phyloP scores from a whole-genome alignment of 208 protist species.

The Acanthamoeba sp. region DNA sequence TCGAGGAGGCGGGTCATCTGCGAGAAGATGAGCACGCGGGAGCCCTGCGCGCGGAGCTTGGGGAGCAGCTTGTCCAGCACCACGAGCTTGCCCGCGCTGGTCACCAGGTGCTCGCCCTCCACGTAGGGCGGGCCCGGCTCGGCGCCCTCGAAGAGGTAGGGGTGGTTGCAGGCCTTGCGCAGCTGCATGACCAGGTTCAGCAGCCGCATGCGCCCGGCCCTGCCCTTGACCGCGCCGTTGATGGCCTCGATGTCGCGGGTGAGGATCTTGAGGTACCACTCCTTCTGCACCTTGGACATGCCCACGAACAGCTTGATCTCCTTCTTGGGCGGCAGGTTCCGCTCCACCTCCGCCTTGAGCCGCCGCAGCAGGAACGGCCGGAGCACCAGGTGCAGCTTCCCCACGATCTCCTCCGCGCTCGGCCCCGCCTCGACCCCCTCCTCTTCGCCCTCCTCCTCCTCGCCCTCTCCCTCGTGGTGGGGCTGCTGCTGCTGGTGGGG shows the following conservation, averaged over 20 bases:
- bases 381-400: slow-evolving; percentile 93
- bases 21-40: slow-evolving; percentile 97
- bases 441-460: neutral
- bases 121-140: slow-evolving; percentile 79
- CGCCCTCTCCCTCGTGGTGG: slow-evolving; percentile 92
- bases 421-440: neutral
- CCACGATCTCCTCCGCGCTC: slow-evolving; percentile 79
- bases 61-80: slow-evolving; percentile 89
- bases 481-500: slow-evolving; percentile 83
- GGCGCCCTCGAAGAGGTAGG: slow-evolving; percentile 88
- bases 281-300: slow-evolving; percentile 95
- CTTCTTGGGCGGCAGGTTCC: slow-evolving; percentile 97
- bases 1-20: slow-evolving; percentile 98
- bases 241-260: slow-evolving; percentile 96
- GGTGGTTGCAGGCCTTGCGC: slow-evolving; percentile 91
- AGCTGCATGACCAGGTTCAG: slow-evolving; percentile 92
- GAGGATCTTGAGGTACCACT: slow-evolving; percentile 96
- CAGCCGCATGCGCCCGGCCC: slow-evolving; percentile 72
- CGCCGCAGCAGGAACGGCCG: slow-evolving; percentile 97
- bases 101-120: slow-evolving; percentile 79
- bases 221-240: slow-evolving; percentile 80
- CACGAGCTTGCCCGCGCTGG: slow-evolving; percentile 86
- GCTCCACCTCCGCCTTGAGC: slow-evolving; percentile 97
- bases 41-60: slow-evolving; percentile 87
- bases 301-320: slow-evolving; percentile 97